A percentile compares a stretch with the other conserved stretches of the same genome.
phyloP scores from a whole-genome alignment of 108 stramenopile genomes.

The Nitzschia sp. region DNA sequence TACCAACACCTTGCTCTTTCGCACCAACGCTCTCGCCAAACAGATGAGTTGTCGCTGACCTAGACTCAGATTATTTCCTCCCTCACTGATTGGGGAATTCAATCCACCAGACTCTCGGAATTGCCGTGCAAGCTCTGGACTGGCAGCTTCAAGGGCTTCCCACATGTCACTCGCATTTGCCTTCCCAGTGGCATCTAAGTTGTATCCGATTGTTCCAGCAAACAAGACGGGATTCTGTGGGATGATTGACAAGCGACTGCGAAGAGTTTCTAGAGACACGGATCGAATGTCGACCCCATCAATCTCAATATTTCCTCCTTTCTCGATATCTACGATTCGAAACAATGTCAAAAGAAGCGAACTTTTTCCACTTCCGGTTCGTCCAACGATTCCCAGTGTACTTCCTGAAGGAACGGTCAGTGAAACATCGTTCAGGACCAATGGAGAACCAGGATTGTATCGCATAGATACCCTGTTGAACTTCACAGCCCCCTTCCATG shows the following conservation, averaged over 20 bases:
- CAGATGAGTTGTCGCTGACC: constrained; percentile 92
- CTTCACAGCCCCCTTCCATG: constrained; percentile 68
- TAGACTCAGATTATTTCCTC: constrained; percentile 82
- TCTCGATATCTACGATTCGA: constrained; percentile 75
- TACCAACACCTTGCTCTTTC: constrained; percentile 76
- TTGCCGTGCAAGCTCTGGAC: constrained; percentile 57
- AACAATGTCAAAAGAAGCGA: constrained; percentile 86
- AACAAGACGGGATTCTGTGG: constrained; percentile 96
- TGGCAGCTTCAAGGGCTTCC: constrained; percentile 76
- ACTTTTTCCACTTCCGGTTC: constrained; percentile 82
- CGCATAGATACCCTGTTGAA: constrained; percentile 76
- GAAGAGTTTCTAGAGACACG: constrained; percentile 73
- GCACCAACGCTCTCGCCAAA: constrained; percentile 86
- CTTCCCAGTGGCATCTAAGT: constrained; percentile 82
- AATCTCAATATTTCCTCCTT: constrained; percentile 71
- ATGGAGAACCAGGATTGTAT: constrained; percentile 61
- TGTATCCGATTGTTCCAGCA: constrained; percentile 81
- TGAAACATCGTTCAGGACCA: constrained; percentile 60
- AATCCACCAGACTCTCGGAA: constrained; percentile 49
- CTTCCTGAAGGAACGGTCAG: constrained; percentile 58
- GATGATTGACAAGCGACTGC: constrained; percentile 83
- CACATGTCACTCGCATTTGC: constrained; percentile 68
- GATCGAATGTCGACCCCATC: constrained; percentile 90
- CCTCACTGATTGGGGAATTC: constrained; percentile 65
- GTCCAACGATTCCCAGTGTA: constrained; percentile 72